Conservation (phyloP, 345 rosid species). For the Hibiscus trionum region DNA sequence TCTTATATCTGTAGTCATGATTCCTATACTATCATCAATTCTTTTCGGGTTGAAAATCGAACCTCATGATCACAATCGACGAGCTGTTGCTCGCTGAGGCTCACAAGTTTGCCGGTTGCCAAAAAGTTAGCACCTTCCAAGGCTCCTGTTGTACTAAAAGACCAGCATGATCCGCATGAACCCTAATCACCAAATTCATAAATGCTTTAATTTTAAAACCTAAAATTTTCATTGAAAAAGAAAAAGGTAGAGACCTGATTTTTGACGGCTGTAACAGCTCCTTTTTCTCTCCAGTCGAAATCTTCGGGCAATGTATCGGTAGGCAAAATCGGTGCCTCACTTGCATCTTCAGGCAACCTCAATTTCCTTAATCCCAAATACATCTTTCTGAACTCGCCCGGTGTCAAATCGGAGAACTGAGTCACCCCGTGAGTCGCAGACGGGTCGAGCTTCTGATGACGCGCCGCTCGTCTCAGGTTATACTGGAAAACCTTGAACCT, state of each 20-base stretch:
- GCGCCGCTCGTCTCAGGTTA: constrained; percentile 59
- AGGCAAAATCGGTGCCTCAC: constrained; percentile 77
- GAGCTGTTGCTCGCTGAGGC: constrained; percentile 98
- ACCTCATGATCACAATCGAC: constrained; percentile 99
- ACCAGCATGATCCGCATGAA: constrained; percentile 97
- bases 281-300: constrained; percentile 96
- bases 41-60: background rate
- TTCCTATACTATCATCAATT: too few relatives aligned
- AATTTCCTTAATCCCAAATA: constrained; percentile 50
- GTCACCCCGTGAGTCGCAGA: constrained; percentile 83
- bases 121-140: constrained; percentile 90
- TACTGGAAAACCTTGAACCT: constrained; percentile 49
- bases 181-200: constrained; percentile 43
- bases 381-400: constrained; percentile 48
- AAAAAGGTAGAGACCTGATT: constrained; percentile 51
- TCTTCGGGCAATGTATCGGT: constrained; percentile 64
- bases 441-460: constrained; percentile 77
- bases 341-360: constrained; percentile 68
- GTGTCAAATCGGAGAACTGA: constrained; percentile 89
- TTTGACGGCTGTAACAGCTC: constrained; percentile 74
- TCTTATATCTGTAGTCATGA: too few relatives aligned
- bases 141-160: constrained; percentile 94
- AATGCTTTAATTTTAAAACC: background rate
- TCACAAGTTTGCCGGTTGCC: constrained; percentile 82
- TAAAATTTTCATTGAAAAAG: background rate